Evolutionary conservation across 108 stramenopile genomes (phyloP).

Genomic region (Asterionellopsis glacialis): DNA sequence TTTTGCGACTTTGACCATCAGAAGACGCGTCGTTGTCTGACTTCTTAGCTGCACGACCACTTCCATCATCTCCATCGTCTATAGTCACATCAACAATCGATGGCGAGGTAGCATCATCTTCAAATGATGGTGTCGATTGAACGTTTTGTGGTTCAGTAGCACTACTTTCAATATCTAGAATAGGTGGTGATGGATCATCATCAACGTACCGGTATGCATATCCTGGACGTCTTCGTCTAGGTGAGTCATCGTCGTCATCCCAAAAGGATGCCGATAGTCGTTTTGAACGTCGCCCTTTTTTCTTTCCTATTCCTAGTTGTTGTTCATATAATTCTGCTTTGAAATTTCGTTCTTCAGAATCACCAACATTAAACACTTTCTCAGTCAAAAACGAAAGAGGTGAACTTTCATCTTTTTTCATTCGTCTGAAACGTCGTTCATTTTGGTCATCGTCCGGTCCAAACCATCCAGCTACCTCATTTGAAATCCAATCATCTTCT

Average conservation of each 20-base stretch:
- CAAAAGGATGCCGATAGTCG: background rate
- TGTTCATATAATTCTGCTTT: constrained; percentile 37
- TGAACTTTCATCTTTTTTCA: background rate
- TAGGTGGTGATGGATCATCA: constrained; percentile 28
- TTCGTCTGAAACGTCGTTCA: background rate
- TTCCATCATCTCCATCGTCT: constrained; percentile 4
- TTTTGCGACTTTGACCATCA: constrained; percentile 1
- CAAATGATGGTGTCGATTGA: constrained; percentile 1
- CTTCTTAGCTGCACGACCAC: constrained; percentile 2
- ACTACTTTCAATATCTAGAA: constrained; percentile 2
- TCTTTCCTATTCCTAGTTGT: constrained; percentile 30
- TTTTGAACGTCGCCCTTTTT: background rate
- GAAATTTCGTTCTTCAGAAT: constrained; percentile 26
- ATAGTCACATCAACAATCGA: constrained; percentile 24
- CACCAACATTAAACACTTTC: constrained; percentile 14
- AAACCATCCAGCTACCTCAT: constrained; percentile 23
- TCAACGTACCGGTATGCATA: constrained; percentile 59
- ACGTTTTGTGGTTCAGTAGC: background rate
- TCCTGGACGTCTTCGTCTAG: constrained; percentile 32
- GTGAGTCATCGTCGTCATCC: background rate
- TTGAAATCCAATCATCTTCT: constrained; percentile 15
- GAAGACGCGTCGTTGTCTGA: constrained; percentile 1
- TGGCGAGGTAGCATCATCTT: constrained; percentile 12
- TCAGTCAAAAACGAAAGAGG: background rate
- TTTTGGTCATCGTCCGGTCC: constrained; percentile 10